phyloP scores from a whole-genome alignment of 164 flowering plant genomes.

The Paratinospora sagittata region DNA sequence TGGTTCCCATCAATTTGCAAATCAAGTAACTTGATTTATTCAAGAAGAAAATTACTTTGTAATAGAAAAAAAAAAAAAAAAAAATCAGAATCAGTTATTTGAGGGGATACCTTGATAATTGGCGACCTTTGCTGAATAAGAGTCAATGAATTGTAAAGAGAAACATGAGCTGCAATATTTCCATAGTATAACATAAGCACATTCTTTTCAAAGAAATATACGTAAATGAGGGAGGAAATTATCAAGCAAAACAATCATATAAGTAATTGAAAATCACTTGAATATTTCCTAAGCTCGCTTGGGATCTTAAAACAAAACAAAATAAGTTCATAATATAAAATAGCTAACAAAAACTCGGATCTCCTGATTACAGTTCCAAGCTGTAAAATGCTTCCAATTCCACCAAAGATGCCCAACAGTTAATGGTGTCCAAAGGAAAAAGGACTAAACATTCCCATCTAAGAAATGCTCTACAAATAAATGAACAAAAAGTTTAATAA shows the following conservation, averaged over 20 bases:
- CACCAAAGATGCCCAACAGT: neutral
- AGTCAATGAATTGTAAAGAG: slow-evolving; percentile 38
- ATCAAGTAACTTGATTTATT: neutral
- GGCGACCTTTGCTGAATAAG: slow-evolving; percentile 87
- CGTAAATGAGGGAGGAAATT: neutral
- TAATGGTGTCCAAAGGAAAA: neutral
- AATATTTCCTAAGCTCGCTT: too few species aligned
- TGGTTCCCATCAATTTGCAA: neutral
- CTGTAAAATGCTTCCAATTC: neutral
- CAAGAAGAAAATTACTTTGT: neutral
- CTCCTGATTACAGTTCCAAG: neutral
- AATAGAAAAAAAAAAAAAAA: neutral
- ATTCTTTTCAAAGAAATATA: neutral
- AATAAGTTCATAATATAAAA: neutral
- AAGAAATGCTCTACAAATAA: neutral
- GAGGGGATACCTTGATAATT: slow-evolving; percentile 51
- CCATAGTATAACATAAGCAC: neutral
- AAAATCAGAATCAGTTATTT: neutral
- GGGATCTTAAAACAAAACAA: neutral
- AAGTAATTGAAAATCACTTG: neutral
- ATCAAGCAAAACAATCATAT: neutral
- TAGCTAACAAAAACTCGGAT: neutral
- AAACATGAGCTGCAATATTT: slow-evolving; percentile 67
- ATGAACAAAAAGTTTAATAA: neutral
- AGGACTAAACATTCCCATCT: neutral